Conservation (phyloP, 768 basidiomycete genomes). For the Chlorophyllum brunneum region DNA sequence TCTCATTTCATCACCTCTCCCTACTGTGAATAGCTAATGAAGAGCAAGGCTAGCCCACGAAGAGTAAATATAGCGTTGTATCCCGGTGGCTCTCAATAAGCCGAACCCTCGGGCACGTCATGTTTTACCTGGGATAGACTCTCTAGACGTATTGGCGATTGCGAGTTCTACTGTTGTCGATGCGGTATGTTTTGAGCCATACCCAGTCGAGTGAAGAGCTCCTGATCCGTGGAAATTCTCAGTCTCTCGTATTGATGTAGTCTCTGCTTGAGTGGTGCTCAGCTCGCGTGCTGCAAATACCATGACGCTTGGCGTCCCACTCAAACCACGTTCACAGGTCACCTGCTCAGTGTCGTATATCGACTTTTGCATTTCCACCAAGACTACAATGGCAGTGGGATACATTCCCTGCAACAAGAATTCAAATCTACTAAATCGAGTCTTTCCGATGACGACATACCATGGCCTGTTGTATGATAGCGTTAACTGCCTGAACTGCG, state of each 20-base stretch:
- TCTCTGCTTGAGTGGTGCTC: background rate
- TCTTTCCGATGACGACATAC: slow-evolving; percentile 11
- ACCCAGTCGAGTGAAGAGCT: too few relatives aligned
- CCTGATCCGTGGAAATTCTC: too few relatives aligned
- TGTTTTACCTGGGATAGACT: slow-evolving; percentile 10
- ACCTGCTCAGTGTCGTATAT: slow-evolving; percentile 24
- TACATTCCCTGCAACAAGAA: slow-evolving; percentile 22
- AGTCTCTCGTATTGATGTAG: too few relatives aligned
- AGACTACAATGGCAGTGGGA: slow-evolving; percentile 25
- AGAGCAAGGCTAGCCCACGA: background rate
- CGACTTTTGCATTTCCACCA: slow-evolving; percentile 25
- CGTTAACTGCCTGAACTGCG: slow-evolving; percentile 25
- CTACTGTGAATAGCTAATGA: background rate
- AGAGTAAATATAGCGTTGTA: background rate
- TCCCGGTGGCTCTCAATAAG: too few relatives aligned
- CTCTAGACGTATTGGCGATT: background rate
- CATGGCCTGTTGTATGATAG: slow-evolving; percentile 26
- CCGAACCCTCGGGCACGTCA: background rate
- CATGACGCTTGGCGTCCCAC: background rate
- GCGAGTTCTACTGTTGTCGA: background rate
- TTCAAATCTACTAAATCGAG: background rate
- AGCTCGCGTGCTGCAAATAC: background rate
- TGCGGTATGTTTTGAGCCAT: background rate
- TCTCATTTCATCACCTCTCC: background rate
- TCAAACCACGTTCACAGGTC: background rate